Conservation (phyloP, 441 rosid species). For the Jatropha multifida region DNA sequence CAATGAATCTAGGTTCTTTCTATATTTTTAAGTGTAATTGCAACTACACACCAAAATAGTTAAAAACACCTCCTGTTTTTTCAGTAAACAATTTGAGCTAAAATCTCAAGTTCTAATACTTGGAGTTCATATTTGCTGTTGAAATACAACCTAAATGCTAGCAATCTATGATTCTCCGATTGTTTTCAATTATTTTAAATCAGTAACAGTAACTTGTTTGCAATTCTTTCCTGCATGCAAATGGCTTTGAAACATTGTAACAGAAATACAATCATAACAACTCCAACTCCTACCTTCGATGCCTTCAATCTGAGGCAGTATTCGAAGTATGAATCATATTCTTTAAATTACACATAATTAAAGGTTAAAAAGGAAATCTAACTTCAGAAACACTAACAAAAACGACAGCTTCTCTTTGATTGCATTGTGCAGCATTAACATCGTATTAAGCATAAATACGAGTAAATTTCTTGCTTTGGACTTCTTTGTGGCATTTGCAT, state of each 20-base stretch:
- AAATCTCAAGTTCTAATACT: background rate
- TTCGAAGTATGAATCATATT: background rate
- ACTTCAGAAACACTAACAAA: background rate
- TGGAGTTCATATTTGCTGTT: background rate
- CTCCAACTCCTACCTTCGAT: background rate
- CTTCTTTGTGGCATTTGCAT: conserved; percentile 10
- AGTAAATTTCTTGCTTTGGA: conserved; percentile 1
- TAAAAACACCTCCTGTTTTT: background rate
- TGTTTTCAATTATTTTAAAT: too few species aligned
- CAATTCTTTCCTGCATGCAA: background rate
- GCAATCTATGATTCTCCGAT: too few species aligned
- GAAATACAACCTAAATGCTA: too few species aligned
- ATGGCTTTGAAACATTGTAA: background rate
- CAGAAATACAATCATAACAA: background rate
- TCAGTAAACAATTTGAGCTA: background rate
- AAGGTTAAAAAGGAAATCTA: background rate
- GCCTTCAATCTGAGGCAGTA: background rate
- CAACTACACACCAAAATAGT: background rate
- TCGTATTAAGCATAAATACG: too few species aligned
- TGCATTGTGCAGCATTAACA: background rate
- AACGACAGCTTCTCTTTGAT: background rate
- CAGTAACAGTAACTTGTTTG: too few species aligned
- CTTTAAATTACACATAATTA: background rate
- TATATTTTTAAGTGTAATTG: background rate
- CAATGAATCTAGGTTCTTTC: too few species aligned